These are phyloP conservation scores for Salix suchowensis DNA, from an alignment of 345 rosid species.

Conservation along the genomic window DNA sequence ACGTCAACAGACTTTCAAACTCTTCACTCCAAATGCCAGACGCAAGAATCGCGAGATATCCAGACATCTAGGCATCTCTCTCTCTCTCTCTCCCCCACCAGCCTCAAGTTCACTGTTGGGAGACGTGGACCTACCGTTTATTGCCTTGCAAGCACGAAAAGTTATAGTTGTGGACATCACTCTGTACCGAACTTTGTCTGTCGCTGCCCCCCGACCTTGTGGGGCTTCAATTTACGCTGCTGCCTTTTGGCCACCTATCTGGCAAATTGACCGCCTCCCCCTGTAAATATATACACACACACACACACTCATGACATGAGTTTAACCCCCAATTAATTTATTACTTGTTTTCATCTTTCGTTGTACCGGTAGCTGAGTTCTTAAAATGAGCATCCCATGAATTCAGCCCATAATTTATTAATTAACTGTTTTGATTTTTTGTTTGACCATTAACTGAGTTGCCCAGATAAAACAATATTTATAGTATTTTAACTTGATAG, in stretches of 20 bases:
- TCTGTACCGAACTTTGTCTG: constrained; percentile 13
- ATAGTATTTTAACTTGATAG: too few species aligned
- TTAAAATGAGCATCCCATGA: not conserved
- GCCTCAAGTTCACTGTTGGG: constrained; percentile 23
- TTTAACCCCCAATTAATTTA: not conserved
- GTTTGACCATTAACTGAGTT: too few species aligned
- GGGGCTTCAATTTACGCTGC: not conserved
- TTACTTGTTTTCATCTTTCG: not conserved
- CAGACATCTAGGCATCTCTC: not conserved
- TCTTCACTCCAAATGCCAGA: constrained; percentile 17
- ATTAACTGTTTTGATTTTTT: too few species aligned
- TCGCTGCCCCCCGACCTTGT: constrained; percentile 5
- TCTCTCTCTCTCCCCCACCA: not conserved
- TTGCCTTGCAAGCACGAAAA: constrained; percentile 23
- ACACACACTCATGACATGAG: too few species aligned
- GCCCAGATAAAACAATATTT: too few species aligned
- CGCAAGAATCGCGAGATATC: constrained; percentile 14
- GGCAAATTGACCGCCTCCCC: not conserved
- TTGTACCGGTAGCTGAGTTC: not conserved
- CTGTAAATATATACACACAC: not conserved
- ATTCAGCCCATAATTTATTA: too few species aligned
- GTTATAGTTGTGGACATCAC: not conserved
- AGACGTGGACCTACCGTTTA: constrained; percentile 34
- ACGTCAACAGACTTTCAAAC: constrained; percentile 41
- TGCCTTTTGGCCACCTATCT: constrained; percentile 13